A percentile compares a stretch with the other conserved stretches of the same genome.
These are phyloP conservation scores for Backusella liffmaniae DNA, from an alignment of 192 early-diverging fungal species.

Conservation along the genomic window DNA sequence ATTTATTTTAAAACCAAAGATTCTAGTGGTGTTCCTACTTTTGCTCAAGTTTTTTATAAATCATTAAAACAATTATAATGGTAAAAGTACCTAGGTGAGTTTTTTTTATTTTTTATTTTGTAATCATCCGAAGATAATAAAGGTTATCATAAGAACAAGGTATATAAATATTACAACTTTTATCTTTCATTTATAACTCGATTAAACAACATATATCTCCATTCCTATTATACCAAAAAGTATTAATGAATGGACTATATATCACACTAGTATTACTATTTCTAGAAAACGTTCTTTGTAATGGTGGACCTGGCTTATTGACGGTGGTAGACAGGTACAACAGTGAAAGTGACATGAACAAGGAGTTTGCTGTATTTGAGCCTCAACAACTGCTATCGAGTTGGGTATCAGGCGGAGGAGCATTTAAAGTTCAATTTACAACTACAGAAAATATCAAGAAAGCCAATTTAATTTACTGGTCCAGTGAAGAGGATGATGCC, in stretches of 20 bases:
- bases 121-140: not conserved
- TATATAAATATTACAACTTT: not conserved
- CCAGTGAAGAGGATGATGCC: not conserved
- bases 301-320: conserved; percentile 11
- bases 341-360: conserved; percentile 22
- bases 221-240: not conserved
- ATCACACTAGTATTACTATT: not conserved
- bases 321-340: not conserved
- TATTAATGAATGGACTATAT: not conserved
- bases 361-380: conserved; percentile 2
- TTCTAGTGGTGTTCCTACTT: not conserved
- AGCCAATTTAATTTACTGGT: conserved; percentile 17
- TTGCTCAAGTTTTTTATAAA: not conserved
- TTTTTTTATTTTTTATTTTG: not conserved
- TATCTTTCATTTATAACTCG: not conserved
- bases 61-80: not conserved
- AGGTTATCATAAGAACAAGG: not conserved
- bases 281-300: not conserved
- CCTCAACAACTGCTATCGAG: conserved; percentile 29
- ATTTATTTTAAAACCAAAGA: not conserved
- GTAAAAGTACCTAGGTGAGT: not conserved
- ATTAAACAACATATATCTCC: not conserved
- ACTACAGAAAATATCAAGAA: conserved; percentile 11
- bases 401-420: not conserved
- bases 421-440: conserved; percentile 24